Percentiles rank a stretch among this genome's conserved stretches.
These are phyloP conservation scores for Suillus spraguei DNA, from an alignment of 768 basidiomycete species.

Conservation along the genomic window DNA sequence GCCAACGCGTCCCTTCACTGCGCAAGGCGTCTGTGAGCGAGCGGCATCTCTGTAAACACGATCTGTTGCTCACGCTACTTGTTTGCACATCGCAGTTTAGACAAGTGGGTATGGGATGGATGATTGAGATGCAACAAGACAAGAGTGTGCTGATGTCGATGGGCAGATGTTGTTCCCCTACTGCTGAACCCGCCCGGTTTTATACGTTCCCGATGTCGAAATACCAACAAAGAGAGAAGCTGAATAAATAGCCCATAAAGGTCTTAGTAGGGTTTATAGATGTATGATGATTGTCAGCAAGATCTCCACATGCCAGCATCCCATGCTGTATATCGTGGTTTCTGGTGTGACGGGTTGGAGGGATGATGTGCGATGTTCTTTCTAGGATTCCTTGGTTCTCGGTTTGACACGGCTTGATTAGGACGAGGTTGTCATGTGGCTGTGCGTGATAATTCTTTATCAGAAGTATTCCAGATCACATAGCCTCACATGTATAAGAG, in stretches of 20 bases:
- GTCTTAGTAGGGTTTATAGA: constrained; percentile 26
- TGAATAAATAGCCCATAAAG: constrained; percentile 32
- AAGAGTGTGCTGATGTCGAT: constrained; percentile 7
- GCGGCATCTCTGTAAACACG: constrained; percentile 2
- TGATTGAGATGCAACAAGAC: constrained; percentile 9
- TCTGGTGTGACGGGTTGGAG: constrained; percentile 20
- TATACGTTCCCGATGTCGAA: constrained; percentile 30
- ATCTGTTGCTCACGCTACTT: constrained; percentile 63
- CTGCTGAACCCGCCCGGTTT: constrained; percentile 20
- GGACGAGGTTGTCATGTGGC: constrained; percentile 35
- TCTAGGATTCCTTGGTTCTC: constrained; percentile 18
- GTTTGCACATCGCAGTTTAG: constrained; percentile 60
- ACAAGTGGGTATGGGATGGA: neutral
- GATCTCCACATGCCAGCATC: constrained; percentile 26
- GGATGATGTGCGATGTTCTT: constrained; percentile 22
- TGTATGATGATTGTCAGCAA: constrained; percentile 21
- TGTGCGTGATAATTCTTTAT: constrained; percentile 27
- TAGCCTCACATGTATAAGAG: constrained; percentile 2
- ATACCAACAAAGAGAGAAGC: constrained; percentile 29
- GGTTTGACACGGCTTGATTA: constrained; percentile 17
- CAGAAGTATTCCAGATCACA: constrained; percentile 21
- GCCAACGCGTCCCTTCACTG: constrained; percentile 81
- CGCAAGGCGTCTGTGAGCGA: constrained; percentile 11
- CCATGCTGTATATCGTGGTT: constrained; percentile 30
- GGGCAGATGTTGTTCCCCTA: constrained; percentile 16